These are phyloP conservation scores for Phytophthora constricta DNA, from an alignment of 352 stramenopile genomes.

Conservation along the genomic window DNA sequence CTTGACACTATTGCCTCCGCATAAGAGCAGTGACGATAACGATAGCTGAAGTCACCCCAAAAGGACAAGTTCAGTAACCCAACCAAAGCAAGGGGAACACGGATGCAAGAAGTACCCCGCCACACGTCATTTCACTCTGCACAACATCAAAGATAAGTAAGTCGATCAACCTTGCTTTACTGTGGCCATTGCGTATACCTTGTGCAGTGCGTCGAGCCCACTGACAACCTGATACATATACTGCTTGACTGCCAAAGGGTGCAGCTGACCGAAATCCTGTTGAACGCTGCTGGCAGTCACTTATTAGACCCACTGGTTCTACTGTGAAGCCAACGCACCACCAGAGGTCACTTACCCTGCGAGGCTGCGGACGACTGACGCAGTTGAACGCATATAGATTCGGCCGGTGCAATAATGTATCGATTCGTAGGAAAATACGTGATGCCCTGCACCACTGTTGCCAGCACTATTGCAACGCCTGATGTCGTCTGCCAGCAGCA, in stretches of 20 bases:
- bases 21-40: conserved; percentile 50
- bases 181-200: no score
- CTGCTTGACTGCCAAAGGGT: conserved; percentile 42
- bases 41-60: conserved; percentile 40
- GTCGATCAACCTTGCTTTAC: no score
- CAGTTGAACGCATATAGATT: conserved; percentile 27
- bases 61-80: neutral
- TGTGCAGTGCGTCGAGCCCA: conserved; percentile 39
- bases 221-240: conserved; percentile 39
- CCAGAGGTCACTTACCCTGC: conserved; percentile 10
- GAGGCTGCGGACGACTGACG: conserved; percentile 27
- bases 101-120: conserved; percentile 37
- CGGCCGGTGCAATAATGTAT: conserved; percentile 17
- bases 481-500: conserved; percentile 28
- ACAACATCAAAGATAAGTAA: neutral
- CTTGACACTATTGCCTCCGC: conserved; percentile 34
- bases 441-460: conserved; percentile 3
- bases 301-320: neutral
- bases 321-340: neutral
- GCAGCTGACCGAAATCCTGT: conserved; percentile 46
- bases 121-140: conserved; percentile 35
- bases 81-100: neutral
- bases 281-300: conserved; percentile 23
- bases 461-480: neutral
- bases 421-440: conserved; percentile 36